Percentiles rank a stretch among this genome's conserved stretches.
phyloP scores from a whole-genome alignment of 192 early-diverging fungal species.

The Borealophlyctis nickersoniae region DNA sequence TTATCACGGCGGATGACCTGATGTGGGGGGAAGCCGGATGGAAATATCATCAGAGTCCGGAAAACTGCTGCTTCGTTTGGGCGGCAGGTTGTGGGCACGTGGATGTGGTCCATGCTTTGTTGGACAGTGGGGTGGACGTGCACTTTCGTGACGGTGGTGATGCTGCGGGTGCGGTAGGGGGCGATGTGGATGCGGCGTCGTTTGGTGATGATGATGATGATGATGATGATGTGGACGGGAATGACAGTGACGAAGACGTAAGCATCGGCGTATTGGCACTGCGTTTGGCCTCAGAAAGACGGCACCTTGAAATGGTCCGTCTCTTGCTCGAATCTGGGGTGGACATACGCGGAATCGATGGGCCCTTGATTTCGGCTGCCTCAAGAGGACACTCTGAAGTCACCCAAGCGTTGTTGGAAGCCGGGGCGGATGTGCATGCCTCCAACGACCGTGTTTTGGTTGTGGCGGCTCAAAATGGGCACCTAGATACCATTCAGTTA shows the following conservation, averaged over 20 bases:
- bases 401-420: neutral
- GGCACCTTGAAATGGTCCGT: neutral
- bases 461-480: neutral
- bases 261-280: neutral
- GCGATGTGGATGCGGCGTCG: too few relatives aligned
- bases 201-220: neutral
- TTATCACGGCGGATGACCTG: too few relatives aligned
- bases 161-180: too few relatives aligned
- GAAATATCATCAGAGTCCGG: too few relatives aligned
- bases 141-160: too few relatives aligned
- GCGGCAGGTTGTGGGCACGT: too few relatives aligned
- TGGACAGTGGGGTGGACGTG: too few relatives aligned
- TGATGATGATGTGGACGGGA: neutral
- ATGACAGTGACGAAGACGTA: neutral
- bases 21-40: too few relatives aligned
- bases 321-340: neutral
- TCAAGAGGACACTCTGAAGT: neutral
- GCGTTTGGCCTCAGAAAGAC: neutral
- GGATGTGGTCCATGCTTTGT: too few relatives aligned
- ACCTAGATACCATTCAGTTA: neutral
- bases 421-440: neutral
- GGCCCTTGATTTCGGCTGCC: neutral
- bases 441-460: neutral
- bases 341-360: neutral
- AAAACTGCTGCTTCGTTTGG: too few relatives aligned